phyloP scores from a whole-genome alignment of 2,329 filamentous ascomycete species.

The Pseudophaeomoniella oleicola region DNA sequence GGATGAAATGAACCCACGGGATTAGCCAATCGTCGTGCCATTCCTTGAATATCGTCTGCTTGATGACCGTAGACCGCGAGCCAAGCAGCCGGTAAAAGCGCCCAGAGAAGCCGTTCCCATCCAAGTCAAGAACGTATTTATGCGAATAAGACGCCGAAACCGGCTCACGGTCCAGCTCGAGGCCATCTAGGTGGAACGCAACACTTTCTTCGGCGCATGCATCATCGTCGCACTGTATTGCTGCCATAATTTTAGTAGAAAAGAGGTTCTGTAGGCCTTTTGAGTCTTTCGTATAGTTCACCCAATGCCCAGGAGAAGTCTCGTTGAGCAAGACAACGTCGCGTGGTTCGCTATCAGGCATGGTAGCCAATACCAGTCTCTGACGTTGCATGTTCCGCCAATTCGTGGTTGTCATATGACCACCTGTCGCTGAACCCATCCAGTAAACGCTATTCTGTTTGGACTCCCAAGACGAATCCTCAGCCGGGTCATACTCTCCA shows the following conservation, averaged over 20 bases:
- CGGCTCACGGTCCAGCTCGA: constrained; percentile 13
- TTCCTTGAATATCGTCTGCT: constrained; percentile 62
- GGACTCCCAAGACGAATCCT: constrained; percentile 56
- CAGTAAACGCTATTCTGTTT: constrained; percentile 74
- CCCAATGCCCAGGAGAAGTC: neutral
- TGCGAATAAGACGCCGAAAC: constrained; percentile 27
- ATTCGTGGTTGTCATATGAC: constrained; percentile 18
- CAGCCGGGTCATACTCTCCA: constrained; percentile 56
- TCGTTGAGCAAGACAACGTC: constrained; percentile 1
- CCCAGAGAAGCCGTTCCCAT: constrained; percentile 58
- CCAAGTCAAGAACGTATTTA: constrained; percentile 63
- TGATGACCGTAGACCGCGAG: constrained; percentile 57
- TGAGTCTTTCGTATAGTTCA: neutral
- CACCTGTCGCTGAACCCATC: constrained; percentile 87
- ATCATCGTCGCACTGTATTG: neutral
- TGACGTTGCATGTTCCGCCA: constrained; percentile 4
- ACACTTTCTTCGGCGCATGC: neutral
- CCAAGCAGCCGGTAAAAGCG: constrained; percentile 55
- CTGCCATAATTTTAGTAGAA: neutral
- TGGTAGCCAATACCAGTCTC: neutral
- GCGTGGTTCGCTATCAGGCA: neutral
- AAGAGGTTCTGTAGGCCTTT: neutral
- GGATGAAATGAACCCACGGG: constrained; percentile 67
- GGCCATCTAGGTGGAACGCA: neutral
- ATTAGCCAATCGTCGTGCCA: constrained; percentile 65